Conservation (phyloP, 1,139 yeast species). For the Eremothecium gossypii region DNA sequence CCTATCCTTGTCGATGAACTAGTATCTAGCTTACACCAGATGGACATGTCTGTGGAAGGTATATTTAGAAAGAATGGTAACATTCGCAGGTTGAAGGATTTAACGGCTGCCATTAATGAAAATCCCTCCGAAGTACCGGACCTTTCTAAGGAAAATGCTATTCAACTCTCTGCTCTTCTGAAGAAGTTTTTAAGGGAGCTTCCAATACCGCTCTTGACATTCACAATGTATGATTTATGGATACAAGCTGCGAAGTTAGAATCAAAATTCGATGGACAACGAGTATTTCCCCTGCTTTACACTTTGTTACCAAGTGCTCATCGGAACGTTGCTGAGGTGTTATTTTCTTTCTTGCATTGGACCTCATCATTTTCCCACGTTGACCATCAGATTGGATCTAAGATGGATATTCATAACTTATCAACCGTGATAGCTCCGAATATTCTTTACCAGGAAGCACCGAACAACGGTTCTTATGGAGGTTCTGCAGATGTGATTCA, state of each 20-base stretch:
- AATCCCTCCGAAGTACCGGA: constrained; percentile 68
- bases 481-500: constrained; percentile 21
- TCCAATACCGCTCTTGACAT: constrained; percentile 85
- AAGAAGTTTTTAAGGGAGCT: constrained; percentile 87
- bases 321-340: constrained; percentile 79
- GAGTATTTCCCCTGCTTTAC: constrained; percentile 61
- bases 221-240: constrained; percentile 71
- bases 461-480: constrained; percentile 10
- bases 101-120: constrained; percentile 66
- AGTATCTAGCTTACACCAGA: constrained; percentile 72
- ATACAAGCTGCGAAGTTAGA: constrained; percentile 57
- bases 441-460: constrained; percentile 48
- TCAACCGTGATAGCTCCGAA: constrained; percentile 97
- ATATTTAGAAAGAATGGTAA: constrained; percentile 95
- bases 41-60: constrained; percentile 96
- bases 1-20: constrained; percentile 86
- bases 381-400: constrained; percentile 81
- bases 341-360: constrained; percentile 85
- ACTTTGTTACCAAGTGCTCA: constrained; percentile 75
- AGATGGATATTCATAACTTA: constrained; percentile 91
- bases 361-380: constrained; percentile 90
- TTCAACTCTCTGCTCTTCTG: constrained; percentile 87
- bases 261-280: constrained; percentile 41
- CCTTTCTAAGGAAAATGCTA: constrained; percentile 70
- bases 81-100: constrained; percentile 67